phyloP scores from a whole-genome alignment of 1,139 yeast species.

The Yamadazyma triangularis region DNA sequence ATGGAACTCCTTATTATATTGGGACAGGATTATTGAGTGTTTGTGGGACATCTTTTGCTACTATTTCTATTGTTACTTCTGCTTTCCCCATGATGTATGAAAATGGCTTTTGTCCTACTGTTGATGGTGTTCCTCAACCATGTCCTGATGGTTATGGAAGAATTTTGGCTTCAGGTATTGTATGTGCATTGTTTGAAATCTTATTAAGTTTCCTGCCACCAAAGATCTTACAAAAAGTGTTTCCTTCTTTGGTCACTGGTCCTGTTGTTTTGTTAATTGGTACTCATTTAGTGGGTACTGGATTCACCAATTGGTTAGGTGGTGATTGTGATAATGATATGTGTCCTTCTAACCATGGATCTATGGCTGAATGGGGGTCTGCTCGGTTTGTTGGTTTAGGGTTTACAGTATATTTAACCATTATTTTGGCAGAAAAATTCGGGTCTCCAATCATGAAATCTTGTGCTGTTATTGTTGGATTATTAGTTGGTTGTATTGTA shows the following conservation, averaged over 20 bases:
- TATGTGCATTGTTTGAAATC: conserved; percentile 73
- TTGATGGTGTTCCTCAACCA: conserved; percentile 61
- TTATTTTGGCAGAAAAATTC: conserved; percentile 73
- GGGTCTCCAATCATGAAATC: conserved; percentile 96
- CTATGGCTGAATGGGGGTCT: conserved; percentile 68
- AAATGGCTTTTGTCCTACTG: conserved; percentile 62
- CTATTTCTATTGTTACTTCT: conserved; percentile 71
- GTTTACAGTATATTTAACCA: conserved; percentile 70
- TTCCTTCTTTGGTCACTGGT: conserved; percentile 90
- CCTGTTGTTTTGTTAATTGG: conserved; percentile 88
- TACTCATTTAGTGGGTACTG: conserved; percentile 58
- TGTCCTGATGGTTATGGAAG: conserved; percentile 91
- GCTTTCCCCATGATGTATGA: conserved; percentile 78
- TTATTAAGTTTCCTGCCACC: conserved; percentile 74
- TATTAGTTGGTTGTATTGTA: conserved; percentile 82
- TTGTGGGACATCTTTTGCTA: conserved; percentile 86
- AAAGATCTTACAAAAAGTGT: conserved; percentile 57
- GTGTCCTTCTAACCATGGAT: conserved; percentile 15
- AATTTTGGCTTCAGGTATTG: conserved; percentile 73
- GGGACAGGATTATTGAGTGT: conserved; percentile 89
- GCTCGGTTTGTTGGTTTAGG: conserved; percentile 85
- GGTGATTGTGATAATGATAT: conserved; percentile 57
- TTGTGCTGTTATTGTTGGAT: conserved; percentile 82
- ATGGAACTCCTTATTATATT: conserved; percentile 64
- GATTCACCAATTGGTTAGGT: conserved; percentile 83